Base-by-base conservation (phyloP, 805 yeast species). In the Phaffomyces thermotolerans region DNA sequence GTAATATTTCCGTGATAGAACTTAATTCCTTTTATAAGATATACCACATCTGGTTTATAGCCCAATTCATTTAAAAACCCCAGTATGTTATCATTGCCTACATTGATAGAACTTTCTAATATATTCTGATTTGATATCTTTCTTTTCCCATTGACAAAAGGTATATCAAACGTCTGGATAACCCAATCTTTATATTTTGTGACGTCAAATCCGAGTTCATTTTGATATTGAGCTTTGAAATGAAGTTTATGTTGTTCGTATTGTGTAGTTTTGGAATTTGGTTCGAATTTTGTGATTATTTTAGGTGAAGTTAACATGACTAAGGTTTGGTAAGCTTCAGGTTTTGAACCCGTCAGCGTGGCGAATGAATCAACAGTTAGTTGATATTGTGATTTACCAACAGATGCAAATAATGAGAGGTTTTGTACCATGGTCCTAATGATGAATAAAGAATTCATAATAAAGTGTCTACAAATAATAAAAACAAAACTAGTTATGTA, bases 161-260 rank as follows among this genome's bases (percentile, higher is more conserved):
- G 93, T 12, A 85, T 81, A 61, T 85, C 95, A 6, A 77, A 67
- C 23, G 79, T 68, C 51, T 77, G 84, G 8, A 84, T 54, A 1
- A 81, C 72, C 91, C 90, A 84, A 7, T 52, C 50, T 29, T 48
- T 53, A n/a, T 48, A 45, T 4, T 42, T 30, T 5, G 39, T 15
- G 10, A 43, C 36, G 14, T 48, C 48, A 6, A 41, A 31, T 1
- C 12, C 41, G 30, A 42, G 32, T 1, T 15, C 38, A 14, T 43
- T 39, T 15, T 24, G 40, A 14, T 36, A 43, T 4, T 42, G 34
- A 0, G 60, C 48, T 42, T 51, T 59, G 32, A 57, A 34, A 13
- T 46, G 51, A 4, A 56, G 41, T 35, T 51, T 56, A 34, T 49
- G 51, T 35, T 57, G 61, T 38, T 58, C 63, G 34, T 45, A 47